Evolutionary conservation across 345 rosid species (phyloP), one percentile per base, ranked within the genome.

Genomic region (Aquilaria malaccensis): DNA sequence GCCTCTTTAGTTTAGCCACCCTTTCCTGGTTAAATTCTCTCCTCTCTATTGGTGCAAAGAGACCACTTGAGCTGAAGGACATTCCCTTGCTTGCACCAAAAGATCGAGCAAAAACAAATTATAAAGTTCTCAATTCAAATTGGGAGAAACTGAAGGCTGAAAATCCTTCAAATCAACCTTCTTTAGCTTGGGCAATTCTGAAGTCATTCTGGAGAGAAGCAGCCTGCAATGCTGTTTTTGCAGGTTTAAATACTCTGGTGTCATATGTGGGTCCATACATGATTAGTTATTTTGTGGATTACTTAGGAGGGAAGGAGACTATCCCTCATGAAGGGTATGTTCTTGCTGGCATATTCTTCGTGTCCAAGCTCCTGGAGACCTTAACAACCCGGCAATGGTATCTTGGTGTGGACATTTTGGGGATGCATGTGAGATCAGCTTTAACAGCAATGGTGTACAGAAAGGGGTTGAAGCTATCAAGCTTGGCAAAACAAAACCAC

Each of bases 341-440:
- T 68, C 95, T 95, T 65, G 97, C 97, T 6, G 97, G 97, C 62
- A 82, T 84, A 63, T 95, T 95, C 84, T 95, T 95, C 63, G 56
- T 79, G 10, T 94, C 99, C 41, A 95, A 95, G 85, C 91, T 95
- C 55, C 70, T 77, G 53, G 99, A 95, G 84, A 91, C 99, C n/a
- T 55, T 95, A 60, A 83, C 97, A 13, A 91, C 96, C 61, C 80
- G 99, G 58, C 99, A 95, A 67, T 95, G 99, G 99, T 95, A 95
- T 79, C 91, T 95, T 11, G 99, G 99, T 54, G 99, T 95, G 56
- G 99, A 95, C 77, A 95, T 95, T 68, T 72, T 91, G 75, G 99
- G 99, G 10, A 95, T 95, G 99, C 97, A 95, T 69, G 96, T 95
- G 61, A 86, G 99, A 70, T 95, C 99, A 13, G 97, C 99, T 76